Base-by-base conservation (phyloP, 2,329 filamentous ascomycete genomes). In the Calonectria honghensis region DNA sequence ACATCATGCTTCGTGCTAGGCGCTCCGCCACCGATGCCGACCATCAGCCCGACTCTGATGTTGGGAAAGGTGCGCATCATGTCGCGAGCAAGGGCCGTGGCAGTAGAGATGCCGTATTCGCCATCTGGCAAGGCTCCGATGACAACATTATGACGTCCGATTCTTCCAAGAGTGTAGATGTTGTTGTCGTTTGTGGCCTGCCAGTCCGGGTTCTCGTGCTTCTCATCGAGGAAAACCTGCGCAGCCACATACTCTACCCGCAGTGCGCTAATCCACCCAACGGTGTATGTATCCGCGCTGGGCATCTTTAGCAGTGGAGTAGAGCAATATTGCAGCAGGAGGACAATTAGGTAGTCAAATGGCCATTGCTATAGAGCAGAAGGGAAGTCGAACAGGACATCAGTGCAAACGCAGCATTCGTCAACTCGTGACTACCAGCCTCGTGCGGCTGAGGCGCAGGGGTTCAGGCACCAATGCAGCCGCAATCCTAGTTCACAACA, bases 111-210 rank as follows among this genome's bases (percentile, higher is more conserved):
- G 1, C 73, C 73, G 18, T 41, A 35, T 32, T 18, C 24, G 11
- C 48, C 67, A 2, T 50, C 20, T 0, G 61, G 66, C 6, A 68
- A n/a, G 14, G 35, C 51, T 4, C 64, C 41, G 0, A 75, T 57
- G 1, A 69, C 72, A 1, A 75, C 35, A 18, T 76, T 75, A 4
- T 76, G 74, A 0, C 16, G 31, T 0, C 57, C 37, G 1, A 76
- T 18, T 1, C 27, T 50, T 1, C 65, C 72, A 0, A 75, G 51
- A 1, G 59, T 72, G 4, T 76, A 75, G 1, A 29, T 35, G 13
- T 76, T 75, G 2, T 18, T 9, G 4, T 76, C 72, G 0, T 41
- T 5, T 14, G 31, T 18, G 6, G 45, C 24, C 6, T 27, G 14
- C 39, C 7, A 24, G 11, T 48, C n/a, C 4, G 14, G 31, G 59